A percentile compares a stretch with the other conserved stretches of the same genome.
Evolutionary conservation across 805 yeast species (phyloP).

Genomic region (Pichia gijzeniarum): DNA sequence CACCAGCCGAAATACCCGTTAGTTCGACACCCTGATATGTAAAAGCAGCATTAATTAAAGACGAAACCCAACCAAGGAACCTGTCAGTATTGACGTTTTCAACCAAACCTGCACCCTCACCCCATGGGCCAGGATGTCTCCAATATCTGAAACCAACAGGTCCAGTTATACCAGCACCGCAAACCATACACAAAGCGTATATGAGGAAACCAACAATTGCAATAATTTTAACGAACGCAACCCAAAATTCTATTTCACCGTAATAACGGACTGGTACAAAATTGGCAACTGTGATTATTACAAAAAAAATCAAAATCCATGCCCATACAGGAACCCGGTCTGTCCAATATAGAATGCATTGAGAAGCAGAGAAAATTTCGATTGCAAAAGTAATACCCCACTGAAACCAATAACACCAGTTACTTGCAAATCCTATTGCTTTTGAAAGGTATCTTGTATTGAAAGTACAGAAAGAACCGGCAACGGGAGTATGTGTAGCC

Average conservation of each 20-base stretch:
- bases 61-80: constrained; percentile 64
- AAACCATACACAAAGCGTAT: constrained; percentile 62
- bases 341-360: constrained; percentile 61
- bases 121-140: constrained; percentile 76
- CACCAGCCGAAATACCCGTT: constrained; percentile 72
- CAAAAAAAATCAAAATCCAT: constrained; percentile 65
- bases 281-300: constrained; percentile 46
- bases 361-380: constrained; percentile 67
- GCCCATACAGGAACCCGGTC: constrained; percentile 61
- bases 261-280: constrained; percentile 62
- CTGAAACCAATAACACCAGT: constrained; percentile 70
- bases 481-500: constrained; percentile 71
- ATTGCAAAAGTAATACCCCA: constrained; percentile 75
- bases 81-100: constrained; percentile 45
- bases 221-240: constrained; percentile 57
- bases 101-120: constrained; percentile 46
- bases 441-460: constrained; percentile 62
- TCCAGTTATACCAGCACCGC: constrained; percentile 64
- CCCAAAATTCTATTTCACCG: constrained; percentile 75
- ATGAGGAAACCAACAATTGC: constrained; percentile 68
- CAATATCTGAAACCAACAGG: constrained; percentile 76
- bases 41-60: constrained; percentile 69
- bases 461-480: constrained; percentile 64
- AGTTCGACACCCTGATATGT: constrained; percentile 77
- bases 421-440: constrained; percentile 67